Base-by-base conservation (phyloP, 352 stramenopile genomes). In the Globisporangium nunn region DNA sequence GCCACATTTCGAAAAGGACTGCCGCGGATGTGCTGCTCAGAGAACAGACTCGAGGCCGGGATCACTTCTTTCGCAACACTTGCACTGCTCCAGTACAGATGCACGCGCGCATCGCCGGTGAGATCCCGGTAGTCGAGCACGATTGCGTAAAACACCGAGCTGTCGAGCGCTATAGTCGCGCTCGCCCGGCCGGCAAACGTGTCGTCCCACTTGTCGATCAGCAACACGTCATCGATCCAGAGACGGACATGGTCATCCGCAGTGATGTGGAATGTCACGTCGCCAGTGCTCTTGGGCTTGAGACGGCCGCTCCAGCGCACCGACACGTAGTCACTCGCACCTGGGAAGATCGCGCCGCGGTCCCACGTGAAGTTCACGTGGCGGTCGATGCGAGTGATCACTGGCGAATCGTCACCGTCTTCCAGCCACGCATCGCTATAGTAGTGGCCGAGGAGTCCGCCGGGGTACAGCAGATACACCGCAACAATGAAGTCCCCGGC, bases 281-380 rank as follows among this genome's bases (percentile, higher is more conserved):
- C 62, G 6, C 57, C 71, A 0, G 68, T 7, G 33, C 47, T 53
- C 70, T 68, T n/a, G 72, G 56, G 71, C 35, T 87, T 84, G 6
- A 93, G n/a, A 12, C 71, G 75, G 7, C 83, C 83, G 48, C 56
- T 85, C 83, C 83, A 93, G 6, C 81, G 74, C 10, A 86, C 72
- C 1, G 72, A 81, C 0, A 78, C 62, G 62, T 85, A 87, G 45
- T 81, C 81, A 2, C 63, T 75, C 6, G 70, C 67, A 1, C 70
- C 74, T 43, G 71, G 58, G 52, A 88, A 85, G 2, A 79, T 43
- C 14, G 76, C 46, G 0, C 77, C 81, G 28, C 39, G 62, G 14
- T 65, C 70, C 81, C 82, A 91, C 33, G 78, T 90, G 50, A 92
- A 91, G 53, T 90, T 93, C 4, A 91, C 52, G 29, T 81, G 57